phyloP scores from a whole-genome alignment of 2,329 filamentous ascomycete genomes.

The Aspergillus fructus region DNA sequence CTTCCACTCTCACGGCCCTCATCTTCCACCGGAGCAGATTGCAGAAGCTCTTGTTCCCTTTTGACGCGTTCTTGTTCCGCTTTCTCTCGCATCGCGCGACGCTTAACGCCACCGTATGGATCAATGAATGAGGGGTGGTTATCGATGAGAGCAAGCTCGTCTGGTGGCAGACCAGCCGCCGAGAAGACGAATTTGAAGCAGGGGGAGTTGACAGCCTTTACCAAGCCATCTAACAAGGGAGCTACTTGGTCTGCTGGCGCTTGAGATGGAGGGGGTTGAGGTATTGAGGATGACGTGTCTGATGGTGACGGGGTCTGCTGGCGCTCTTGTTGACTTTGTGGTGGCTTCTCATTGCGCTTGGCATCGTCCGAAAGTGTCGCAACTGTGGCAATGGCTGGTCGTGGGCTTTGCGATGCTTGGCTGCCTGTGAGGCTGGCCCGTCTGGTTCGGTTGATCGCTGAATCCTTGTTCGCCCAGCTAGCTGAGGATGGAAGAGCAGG shows the following conservation, averaged over 20 bases:
- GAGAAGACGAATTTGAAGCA: slow-evolving; percentile 58
- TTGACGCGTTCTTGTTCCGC: slow-evolving; percentile 60
- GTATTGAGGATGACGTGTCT: slow-evolving; percentile 19
- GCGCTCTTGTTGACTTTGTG: slow-evolving; percentile 24
- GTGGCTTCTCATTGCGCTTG: slow-evolving; percentile 35
- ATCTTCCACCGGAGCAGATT: slow-evolving; percentile 58
- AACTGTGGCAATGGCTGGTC: slow-evolving; percentile 51
- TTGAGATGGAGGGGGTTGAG: slow-evolving; percentile 21
- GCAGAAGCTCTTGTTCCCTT: slow-evolving; percentile 55
- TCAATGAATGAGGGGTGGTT: slow-evolving; percentile 80
- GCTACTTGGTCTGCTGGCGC: slow-evolving; percentile 25
- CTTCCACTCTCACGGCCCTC: slow-evolving; percentile 81
- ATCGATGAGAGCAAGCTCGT: slow-evolving; percentile 53
- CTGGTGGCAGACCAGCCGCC: slow-evolving; percentile 42
- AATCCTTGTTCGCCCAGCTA: slow-evolving; percentile 78
- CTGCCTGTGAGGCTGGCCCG: slow-evolving; percentile 74
- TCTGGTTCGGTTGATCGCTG: slow-evolving; percentile 66
- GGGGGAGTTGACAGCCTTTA: slow-evolving; percentile 49
- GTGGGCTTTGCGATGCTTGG: slow-evolving; percentile 77
- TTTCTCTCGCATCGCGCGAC: slow-evolving; percentile 72
- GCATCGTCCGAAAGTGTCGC: slow-evolving; percentile 35
- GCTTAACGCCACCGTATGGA: slow-evolving; percentile 74
- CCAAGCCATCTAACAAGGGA: slow-evolving; percentile 39
- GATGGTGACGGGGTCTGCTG: slow-evolving; percentile 26
- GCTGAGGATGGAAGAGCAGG: slow-evolving; percentile 92